These are phyloP conservation scores for Bathelium albidoporum DNA, from an alignment of 495 filamentous ascomycete species.

Conservation along the genomic window DNA sequence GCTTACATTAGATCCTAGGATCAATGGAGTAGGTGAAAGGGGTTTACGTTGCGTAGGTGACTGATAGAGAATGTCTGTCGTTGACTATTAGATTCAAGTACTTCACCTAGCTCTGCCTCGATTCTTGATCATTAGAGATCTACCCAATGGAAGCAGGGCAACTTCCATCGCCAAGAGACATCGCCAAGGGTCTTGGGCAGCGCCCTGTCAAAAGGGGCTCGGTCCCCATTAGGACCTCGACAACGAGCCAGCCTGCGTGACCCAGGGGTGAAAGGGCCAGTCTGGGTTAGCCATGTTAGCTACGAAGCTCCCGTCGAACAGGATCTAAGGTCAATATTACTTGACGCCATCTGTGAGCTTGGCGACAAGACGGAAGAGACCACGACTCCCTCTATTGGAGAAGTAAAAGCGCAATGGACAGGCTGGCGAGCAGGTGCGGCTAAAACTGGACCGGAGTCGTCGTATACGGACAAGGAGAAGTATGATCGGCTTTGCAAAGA, in stretches of 20 bases:
- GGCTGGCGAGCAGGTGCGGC: not conserved
- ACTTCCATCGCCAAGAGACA: no score
- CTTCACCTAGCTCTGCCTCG: no score
- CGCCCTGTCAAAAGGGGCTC: not conserved
- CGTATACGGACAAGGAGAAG: not conserved
- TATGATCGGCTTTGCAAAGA: not conserved
- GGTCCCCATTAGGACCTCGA: not conserved
- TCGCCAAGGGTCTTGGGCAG: not conserved
- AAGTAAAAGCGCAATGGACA: not conserved
- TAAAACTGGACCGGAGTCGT: not conserved
- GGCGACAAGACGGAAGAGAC: not conserved
- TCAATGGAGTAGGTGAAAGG: no score
- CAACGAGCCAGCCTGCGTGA: not conserved
- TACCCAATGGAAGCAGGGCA: no score
- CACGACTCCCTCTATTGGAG: not conserved
- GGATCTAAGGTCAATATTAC: not conserved
- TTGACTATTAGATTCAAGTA: no score
- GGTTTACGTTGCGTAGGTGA: no score
- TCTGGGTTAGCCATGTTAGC: not conserved
- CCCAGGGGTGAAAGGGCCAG: not conserved
- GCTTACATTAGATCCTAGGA: no score
- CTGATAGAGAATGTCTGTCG: no score
- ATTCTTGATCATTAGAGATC: no score
- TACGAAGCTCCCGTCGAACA: not conserved
- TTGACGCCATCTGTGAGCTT: not conserved